Conservation (phyloP, 306 rosid species). For the Cicer yamashitae region DNA sequence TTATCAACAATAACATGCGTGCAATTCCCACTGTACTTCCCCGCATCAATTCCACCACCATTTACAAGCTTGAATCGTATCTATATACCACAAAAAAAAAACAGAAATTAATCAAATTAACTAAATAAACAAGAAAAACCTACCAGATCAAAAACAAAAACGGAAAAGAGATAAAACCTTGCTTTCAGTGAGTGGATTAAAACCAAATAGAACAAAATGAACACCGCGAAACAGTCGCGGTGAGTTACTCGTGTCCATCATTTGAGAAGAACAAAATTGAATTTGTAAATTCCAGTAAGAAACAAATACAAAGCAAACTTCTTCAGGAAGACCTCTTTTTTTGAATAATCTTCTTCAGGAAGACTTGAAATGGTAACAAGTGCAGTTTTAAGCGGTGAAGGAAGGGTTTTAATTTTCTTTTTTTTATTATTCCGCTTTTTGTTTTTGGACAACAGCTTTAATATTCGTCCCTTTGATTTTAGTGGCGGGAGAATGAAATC, state of each 20-base stretch:
- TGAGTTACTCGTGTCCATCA: constrained; percentile 52
- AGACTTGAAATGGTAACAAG: constrained; percentile 41
- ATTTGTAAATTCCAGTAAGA: background rate
- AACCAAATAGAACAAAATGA: constrained; percentile 71
- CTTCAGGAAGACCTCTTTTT: constrained; percentile 42
- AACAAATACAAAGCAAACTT: constrained; percentile 4
- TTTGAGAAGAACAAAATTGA: constrained; percentile 18
- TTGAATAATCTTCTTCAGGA: constrained; percentile 17
- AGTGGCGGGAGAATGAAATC: constrained; percentile 42
- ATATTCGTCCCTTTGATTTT: constrained; percentile 29
- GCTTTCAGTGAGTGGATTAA: constrained; percentile 55
- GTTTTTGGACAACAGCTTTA: background rate
- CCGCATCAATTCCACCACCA: constrained; percentile 80
- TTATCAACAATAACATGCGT: constrained; percentile 81
- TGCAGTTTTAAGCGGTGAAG: background rate
- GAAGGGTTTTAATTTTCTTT: background rate
- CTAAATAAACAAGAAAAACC: background rate
- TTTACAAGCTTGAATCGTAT: constrained; percentile 72
- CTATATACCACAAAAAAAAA: constrained; percentile 43
- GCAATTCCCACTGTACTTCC: constrained; percentile 62
- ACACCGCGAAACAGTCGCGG: constrained; percentile 63
- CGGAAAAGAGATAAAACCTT: constrained; percentile 50
- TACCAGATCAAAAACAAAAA: background rate
- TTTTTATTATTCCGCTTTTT: background rate
- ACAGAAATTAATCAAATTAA: background rate